phyloP scores from a whole-genome alignment of 2,329 filamentous ascomycete genomes.

The Sordariomycetes sp. region DNA sequence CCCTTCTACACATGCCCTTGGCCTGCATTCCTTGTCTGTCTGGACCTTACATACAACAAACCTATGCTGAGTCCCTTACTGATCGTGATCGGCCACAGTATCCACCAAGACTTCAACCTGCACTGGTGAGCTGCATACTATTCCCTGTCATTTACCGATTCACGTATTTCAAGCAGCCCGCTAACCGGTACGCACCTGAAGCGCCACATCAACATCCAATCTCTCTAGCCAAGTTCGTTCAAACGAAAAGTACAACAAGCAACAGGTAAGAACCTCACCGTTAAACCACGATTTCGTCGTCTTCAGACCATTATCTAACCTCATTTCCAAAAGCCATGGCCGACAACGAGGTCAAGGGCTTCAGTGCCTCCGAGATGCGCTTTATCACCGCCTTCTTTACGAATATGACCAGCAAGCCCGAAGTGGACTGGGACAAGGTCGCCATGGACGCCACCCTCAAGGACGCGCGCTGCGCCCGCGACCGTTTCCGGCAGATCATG shows the following conservation, averaged over 20 bases:
- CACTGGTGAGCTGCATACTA: too few species aligned
- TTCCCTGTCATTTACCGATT: too few species aligned
- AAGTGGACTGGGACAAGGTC: constrained; percentile 28
- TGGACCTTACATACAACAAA: too few species aligned
- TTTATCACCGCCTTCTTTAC: constrained; percentile 20
- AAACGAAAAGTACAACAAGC: neutral
- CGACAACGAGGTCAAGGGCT: neutral
- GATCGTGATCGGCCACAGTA: too few species aligned
- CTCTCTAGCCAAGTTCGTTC: neutral
- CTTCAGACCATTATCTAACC: neutral
- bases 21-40: neutral
- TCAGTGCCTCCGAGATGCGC: constrained; percentile 21
- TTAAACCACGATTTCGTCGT: neutral
- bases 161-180: neutral
- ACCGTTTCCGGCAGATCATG: constrained; percentile 28
- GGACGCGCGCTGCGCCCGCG: constrained; percentile 28
- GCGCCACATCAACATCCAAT: too few species aligned
- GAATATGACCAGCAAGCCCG: constrained; percentile 27
- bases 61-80: too few species aligned
- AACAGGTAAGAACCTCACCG: neutral
- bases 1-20: neutral
- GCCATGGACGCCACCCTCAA: constrained; percentile 24
- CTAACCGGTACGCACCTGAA: neutral
- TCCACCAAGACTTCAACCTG: too few species aligned
- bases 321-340: neutral